A percentile compares a stretch with the other conserved stretches of the same genome.
phyloP scores from a whole-genome alignment of 352 stramenopile genomes.

The Phytophthora multivora region DNA sequence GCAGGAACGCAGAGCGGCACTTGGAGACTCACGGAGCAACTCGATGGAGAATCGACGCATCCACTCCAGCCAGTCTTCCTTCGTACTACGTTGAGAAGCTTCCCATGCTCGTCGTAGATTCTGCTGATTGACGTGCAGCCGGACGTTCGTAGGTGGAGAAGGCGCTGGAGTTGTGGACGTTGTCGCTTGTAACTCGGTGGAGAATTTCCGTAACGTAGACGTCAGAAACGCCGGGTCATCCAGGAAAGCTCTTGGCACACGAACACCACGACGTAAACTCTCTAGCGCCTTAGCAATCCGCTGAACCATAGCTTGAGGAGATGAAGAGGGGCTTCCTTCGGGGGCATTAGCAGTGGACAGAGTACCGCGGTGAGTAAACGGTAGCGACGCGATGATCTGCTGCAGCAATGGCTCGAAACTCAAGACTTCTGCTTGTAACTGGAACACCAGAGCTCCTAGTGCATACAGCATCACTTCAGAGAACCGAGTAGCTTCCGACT shows the following conservation, averaged over 20 bases:
- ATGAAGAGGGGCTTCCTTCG: slow-evolving; percentile 26
- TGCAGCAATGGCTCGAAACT: slow-evolving; percentile 74
- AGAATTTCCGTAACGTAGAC: slow-evolving; percentile 45
- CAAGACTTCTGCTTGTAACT: slow-evolving; percentile 76
- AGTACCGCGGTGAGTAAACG: slow-evolving; percentile 41
- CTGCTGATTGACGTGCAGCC: slow-evolving; percentile 92
- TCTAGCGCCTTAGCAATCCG: slow-evolving; percentile 60
- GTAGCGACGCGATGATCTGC: slow-evolving; percentile 65
- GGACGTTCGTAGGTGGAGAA: slow-evolving; percentile 54
- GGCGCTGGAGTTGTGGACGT: slow-evolving; percentile 34
- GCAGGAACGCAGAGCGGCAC: slow-evolving; percentile 92
- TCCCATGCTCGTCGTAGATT: slow-evolving; percentile 95
- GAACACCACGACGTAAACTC: slow-evolving; percentile 48
- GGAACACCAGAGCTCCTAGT: slow-evolving; percentile 69
- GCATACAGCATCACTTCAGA: slow-evolving; percentile 81
- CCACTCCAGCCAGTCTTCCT: slow-evolving; percentile 98
- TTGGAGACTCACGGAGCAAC: slow-evolving; percentile 96
- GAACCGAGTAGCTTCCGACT: slow-evolving; percentile 71
- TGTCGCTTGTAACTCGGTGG: slow-evolving; percentile 39
- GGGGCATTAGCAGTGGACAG: slow-evolving; percentile 22
- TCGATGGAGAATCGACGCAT: slow-evolving; percentile 96
- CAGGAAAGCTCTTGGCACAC: slow-evolving; percentile 55
- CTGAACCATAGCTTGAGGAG: slow-evolving; percentile 52
- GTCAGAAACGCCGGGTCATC: slow-evolving; percentile 57
- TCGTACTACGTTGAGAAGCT: slow-evolving; percentile 91